phyloP scores from a whole-genome alignment of 139 green algal genomes.

The Mesotaenium endlicherianum region DNA sequence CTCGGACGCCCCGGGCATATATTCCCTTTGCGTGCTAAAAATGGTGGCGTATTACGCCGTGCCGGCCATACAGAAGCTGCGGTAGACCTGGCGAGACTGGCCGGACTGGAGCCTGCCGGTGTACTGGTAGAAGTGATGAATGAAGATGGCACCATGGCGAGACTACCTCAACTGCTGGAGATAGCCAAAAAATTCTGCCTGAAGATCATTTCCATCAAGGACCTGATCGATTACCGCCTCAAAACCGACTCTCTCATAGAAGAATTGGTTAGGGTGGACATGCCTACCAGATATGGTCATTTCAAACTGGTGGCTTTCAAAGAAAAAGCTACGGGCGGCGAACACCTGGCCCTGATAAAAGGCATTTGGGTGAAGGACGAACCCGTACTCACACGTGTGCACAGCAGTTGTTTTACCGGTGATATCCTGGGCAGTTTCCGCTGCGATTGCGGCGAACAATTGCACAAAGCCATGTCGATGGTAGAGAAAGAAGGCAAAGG shows the following conservation, averaged over 20 bases:
- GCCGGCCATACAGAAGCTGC: conserved; percentile 90
- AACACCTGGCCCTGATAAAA: conserved; percentile 57
- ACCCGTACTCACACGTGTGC: conserved; percentile 54
- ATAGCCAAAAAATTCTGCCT: conserved; percentile 78
- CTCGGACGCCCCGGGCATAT: conserved; percentile 92
- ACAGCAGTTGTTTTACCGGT: conserved; percentile 59
- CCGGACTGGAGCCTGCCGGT: conserved; percentile 79
- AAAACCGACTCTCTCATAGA: too few species aligned
- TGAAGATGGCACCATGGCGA: conserved; percentile 74
- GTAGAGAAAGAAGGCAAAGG: conserved; percentile 45
- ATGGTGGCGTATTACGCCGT: conserved; percentile 68
- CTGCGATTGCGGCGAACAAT: conserved; percentile 55
- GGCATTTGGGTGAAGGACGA: conserved; percentile 13
- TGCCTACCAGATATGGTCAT: too few species aligned
- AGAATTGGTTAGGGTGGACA: too few species aligned
- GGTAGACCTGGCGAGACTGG: conserved; percentile 84
- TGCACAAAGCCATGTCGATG: conserved; percentile 43
- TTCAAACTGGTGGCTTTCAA: too few species aligned
- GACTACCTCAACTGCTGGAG: conserved; percentile 71
- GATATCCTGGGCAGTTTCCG: conserved; percentile 51
- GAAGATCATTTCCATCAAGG: conserved; percentile 80
- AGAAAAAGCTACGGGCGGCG: neutral
- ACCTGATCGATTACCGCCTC: too few species aligned
- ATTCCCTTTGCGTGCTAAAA: conserved; percentile 79
- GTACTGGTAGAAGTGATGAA: conserved; percentile 94